These are phyloP conservation scores for Vararia minispora DNA, from an alignment of 768 basidiomycete genomes.

Conservation along the genomic window DNA sequence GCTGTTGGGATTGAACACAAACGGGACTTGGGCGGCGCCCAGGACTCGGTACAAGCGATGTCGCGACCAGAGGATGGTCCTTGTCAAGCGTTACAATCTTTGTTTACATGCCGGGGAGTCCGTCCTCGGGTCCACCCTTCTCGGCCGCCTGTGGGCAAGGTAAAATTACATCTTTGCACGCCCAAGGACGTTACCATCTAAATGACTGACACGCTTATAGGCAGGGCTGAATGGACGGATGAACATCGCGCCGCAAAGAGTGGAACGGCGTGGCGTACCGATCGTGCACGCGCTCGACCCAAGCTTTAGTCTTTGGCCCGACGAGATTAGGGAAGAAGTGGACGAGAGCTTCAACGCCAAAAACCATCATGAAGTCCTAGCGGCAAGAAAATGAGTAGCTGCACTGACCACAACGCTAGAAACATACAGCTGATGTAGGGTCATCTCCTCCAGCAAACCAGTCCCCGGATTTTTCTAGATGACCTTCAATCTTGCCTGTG, in stretches of 20 bases:
- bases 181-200: background rate
- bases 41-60: no score
- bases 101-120: no score
- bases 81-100: no score
- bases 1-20: no score
- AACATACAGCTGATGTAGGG: constrained; percentile 30
- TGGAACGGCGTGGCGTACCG: constrained; percentile 17
- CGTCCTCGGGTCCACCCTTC: no score
- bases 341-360: constrained; percentile 23
- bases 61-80: no score
- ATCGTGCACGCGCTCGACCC: constrained; percentile 24
- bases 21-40: no score
- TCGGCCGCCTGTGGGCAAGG: constrained; percentile 11
- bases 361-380: constrained; percentile 36
- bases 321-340: constrained; percentile 10
- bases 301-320: constrained; percentile 24
- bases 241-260: constrained; percentile 3
- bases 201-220: constrained; percentile 16
- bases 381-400: no score
- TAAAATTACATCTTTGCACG: background rate
- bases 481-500: constrained; percentile 30
- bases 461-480: constrained; percentile 21
- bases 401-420: no score
- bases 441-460: constrained; percentile 28
- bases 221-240: constrained; percentile 15